Evolutionary conservation across 305 asterid species (phyloP).

Genomic region (Solanum aculeatissimum): DNA sequence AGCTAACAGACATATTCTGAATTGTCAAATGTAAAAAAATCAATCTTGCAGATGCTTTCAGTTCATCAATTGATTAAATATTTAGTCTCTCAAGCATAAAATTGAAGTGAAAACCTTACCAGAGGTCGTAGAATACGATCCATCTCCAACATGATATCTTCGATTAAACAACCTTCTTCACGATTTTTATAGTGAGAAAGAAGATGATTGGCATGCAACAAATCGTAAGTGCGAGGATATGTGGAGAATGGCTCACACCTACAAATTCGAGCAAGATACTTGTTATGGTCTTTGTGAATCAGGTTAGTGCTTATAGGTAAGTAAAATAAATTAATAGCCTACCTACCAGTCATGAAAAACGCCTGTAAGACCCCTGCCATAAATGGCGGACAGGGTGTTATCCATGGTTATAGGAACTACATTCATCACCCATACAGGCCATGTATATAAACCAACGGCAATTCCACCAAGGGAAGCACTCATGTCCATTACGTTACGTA

Average conservation of each 20-base stretch:
- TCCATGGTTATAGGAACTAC: conserved; percentile 49
- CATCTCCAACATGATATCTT: conserved; percentile 89
- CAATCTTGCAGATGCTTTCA: not conserved
- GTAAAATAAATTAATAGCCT: conserved; percentile 2
- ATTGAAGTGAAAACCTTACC: conserved; percentile 20
- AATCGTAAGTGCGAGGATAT: conserved; percentile 55
- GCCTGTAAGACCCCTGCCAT: conserved; percentile 68
- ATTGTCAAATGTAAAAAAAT: not conserved
- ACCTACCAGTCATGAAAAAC: conserved; percentile 81
- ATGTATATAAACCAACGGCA: conserved; percentile 73
- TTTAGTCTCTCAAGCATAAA: not conserved
- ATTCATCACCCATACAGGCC: conserved; percentile 92
- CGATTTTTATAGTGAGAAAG: conserved; percentile 48
- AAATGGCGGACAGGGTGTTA: conserved; percentile 63
- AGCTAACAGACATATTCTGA: not conserved
- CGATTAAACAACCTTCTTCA: conserved; percentile 64
- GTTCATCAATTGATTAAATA: not conserved
- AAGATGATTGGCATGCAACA: conserved; percentile 67
- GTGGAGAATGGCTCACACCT: conserved; percentile 57
- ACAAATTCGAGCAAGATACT: not conserved
- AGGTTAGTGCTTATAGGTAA: not conserved
- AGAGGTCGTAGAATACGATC: conserved; percentile 76
- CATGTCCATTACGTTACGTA: conserved; percentile 88
- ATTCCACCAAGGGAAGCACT: conserved; percentile 85
- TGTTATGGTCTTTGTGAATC: not conserved